phyloP scores from a whole-genome alignment of 305 asterid genomes.

The Striga hermonthica region DNA sequence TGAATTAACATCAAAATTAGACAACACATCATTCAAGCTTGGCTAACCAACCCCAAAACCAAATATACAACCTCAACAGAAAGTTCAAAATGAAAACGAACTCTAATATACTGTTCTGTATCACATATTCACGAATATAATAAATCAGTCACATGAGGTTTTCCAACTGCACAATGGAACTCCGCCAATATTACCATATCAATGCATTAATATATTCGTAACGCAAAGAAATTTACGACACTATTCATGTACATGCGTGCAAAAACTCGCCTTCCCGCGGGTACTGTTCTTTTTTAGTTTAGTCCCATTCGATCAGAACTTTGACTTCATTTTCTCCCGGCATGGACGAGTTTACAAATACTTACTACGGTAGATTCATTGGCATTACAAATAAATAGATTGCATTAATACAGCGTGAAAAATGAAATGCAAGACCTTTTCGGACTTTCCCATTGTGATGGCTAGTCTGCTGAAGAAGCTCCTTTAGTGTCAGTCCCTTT shows the following conservation, averaged over 20 bases:
- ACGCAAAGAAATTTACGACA: too few species aligned
- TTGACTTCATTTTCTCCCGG: too few species aligned
- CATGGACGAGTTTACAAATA: background rate
- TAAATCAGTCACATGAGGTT: constrained; percentile 10
- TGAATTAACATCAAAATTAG: constrained; percentile 11
- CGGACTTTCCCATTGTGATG: constrained; percentile 96
- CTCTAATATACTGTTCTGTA: background rate
- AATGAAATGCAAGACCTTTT: constrained; percentile 44
- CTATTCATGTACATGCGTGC: too few species aligned
- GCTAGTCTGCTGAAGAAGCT: constrained; percentile 92
- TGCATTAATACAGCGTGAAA: constrained; percentile 8
- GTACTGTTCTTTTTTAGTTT: too few species aligned
- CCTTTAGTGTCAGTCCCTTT: constrained; percentile 87
- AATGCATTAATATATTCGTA: background rate
- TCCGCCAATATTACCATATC: background rate
- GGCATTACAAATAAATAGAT: constrained; percentile 11
- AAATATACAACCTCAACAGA: background rate
- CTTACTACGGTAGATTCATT: background rate
- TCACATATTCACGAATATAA: background rate
- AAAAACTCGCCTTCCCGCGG: too few species aligned
- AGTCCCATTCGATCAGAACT: too few species aligned
- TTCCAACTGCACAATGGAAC: background rate
- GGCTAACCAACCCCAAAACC: too few species aligned
- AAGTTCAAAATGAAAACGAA: constrained; percentile 17
- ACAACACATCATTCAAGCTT: background rate